Conservation (phyloP, 2,329 filamentous ascomycete genomes). For the Pestalotiopsis sp. region DNA sequence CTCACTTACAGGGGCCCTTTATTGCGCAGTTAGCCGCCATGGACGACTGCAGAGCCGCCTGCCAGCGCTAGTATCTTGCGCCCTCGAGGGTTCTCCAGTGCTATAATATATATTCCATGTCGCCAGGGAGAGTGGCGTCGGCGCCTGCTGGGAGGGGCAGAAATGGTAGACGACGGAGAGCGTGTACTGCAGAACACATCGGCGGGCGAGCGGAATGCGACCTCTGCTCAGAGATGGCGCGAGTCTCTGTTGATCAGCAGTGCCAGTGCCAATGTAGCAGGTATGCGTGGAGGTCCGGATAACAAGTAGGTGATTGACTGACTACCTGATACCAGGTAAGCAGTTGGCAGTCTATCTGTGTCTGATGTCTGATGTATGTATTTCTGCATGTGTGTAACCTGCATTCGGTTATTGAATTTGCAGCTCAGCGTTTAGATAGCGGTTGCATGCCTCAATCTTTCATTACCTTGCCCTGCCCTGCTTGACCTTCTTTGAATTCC, state of each 20-base stretch:
- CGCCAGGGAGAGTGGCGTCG: neutral
- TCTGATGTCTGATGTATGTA: too few species aligned
- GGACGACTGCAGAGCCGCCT: neutral
- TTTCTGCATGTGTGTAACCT: neutral
- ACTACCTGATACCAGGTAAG: too few species aligned
- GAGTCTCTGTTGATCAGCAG: neutral
- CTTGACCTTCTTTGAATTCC: neutral
- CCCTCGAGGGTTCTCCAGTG: neutral
- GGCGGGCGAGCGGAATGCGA: neutral
- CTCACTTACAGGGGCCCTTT: neutral
- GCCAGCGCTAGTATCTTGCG: neutral
- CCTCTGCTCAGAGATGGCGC: neutral
- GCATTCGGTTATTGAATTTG: neutral
- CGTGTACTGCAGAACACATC: neutral
- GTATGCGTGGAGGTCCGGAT: neutral
- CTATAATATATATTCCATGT: too few species aligned
- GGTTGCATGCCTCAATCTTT: neutral
- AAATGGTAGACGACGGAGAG: neutral
- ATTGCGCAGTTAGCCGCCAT: neutral
- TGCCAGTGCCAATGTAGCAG: neutral
- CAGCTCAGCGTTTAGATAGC: neutral
- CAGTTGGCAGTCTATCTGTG: too few species aligned
- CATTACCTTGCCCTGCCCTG: neutral
- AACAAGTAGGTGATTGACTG: too few species aligned
- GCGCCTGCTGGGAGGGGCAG: neutral